Percentiles rank a stretch among this genome's conserved stretches.
phyloP scores from a whole-genome alignment of 2,329 filamentous ascomycete species.

The Cladorrhinum sp. region DNA sequence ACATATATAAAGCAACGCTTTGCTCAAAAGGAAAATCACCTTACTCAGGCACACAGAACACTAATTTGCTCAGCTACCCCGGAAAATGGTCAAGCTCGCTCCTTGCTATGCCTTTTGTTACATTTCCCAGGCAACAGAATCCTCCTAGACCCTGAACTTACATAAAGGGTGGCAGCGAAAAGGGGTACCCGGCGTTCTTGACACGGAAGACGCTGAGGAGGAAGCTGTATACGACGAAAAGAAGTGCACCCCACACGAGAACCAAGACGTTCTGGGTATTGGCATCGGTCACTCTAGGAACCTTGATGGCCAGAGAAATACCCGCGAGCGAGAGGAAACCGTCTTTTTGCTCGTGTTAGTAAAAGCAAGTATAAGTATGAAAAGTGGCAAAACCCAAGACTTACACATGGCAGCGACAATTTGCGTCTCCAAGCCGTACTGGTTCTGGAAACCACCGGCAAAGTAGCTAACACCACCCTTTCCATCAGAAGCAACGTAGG shows the following conservation, averaged over 20 bases:
- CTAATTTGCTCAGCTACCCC: background rate
- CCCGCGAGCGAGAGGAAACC: conserved; percentile 83
- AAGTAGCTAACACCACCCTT: conserved; percentile 87
- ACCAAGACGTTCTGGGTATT: conserved; percentile 78
- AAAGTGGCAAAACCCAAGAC: conserved; percentile 2
- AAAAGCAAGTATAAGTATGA: background rate
- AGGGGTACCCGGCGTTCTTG: conserved; percentile 95
- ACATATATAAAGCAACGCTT: background rate
- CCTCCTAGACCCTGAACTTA: conserved; percentile 31
- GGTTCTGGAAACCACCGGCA: conserved; percentile 86
- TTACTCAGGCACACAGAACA: background rate
- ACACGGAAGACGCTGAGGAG: conserved; percentile 87
- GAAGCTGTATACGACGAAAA: conserved; percentile 89
- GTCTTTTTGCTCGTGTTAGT: conserved; percentile 28
- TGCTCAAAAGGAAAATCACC: background rate
- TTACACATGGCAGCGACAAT: conserved; percentile 91
- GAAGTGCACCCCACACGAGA: conserved; percentile 70
- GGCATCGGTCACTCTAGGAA: conserved; percentile 78
- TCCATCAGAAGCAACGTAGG: conserved; percentile 84
- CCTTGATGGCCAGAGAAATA: conserved; percentile 88
- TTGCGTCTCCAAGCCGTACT: conserved; percentile 92
- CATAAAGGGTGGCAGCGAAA: conserved; percentile 87
- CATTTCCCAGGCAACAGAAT: background rate
- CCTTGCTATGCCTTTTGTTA: background rate
- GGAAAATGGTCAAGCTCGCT: background rate